Percentiles rank a stretch among this genome's conserved stretches.
phyloP scores from a whole-genome alignment of 2,329 filamentous ascomycete genomes.

The Colletotrichum sansevieriae region DNA sequence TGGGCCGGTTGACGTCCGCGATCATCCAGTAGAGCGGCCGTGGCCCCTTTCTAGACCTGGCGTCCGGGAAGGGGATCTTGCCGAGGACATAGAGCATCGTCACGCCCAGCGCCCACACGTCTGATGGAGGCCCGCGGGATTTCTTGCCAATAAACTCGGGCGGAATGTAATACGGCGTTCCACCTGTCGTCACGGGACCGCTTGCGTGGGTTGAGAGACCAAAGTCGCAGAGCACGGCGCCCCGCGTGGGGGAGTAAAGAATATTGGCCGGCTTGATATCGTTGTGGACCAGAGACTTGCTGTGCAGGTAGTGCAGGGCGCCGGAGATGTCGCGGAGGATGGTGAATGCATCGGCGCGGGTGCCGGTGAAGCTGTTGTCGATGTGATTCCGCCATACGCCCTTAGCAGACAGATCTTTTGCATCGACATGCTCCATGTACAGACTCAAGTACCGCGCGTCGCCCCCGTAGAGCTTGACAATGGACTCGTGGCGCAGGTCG shows the following conservation, averaged over 20 bases:
- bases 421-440: slow-evolving; percentile 73
- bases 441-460: slow-evolving; percentile 71
- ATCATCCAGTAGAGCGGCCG: slow-evolving; percentile 70
- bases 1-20: slow-evolving; percentile 64
- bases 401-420: slow-evolving; percentile 64
- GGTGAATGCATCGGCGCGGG: slow-evolving; percentile 61
- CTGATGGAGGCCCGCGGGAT: slow-evolving; percentile 66
- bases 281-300: slow-evolving; percentile 67
- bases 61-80: slow-evolving; percentile 68
- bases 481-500: slow-evolving; percentile 67
- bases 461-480: slow-evolving; percentile 69
- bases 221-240: slow-evolving; percentile 72
- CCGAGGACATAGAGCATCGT: slow-evolving; percentile 71
- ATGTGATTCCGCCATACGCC: slow-evolving; percentile 62
- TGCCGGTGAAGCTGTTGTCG: slow-evolving; percentile 65
- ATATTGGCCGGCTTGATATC: slow-evolving; percentile 75
- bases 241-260: slow-evolving; percentile 69
- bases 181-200: slow-evolving; percentile 63
- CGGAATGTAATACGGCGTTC: slow-evolving; percentile 73
- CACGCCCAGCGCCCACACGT: slow-evolving; percentile 71
- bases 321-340: slow-evolving; percentile 67
- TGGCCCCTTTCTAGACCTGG: slow-evolving; percentile 58
- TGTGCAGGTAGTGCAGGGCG: slow-evolving; percentile 69
- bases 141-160: slow-evolving; percentile 71
- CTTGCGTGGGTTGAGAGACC: slow-evolving; percentile 65